Evolutionary conservation across 2,329 filamentous ascomycete genomes (phyloP), one percentile per base, ranked within the genome.

Genomic region (Ophiostoma sp.): DNA sequence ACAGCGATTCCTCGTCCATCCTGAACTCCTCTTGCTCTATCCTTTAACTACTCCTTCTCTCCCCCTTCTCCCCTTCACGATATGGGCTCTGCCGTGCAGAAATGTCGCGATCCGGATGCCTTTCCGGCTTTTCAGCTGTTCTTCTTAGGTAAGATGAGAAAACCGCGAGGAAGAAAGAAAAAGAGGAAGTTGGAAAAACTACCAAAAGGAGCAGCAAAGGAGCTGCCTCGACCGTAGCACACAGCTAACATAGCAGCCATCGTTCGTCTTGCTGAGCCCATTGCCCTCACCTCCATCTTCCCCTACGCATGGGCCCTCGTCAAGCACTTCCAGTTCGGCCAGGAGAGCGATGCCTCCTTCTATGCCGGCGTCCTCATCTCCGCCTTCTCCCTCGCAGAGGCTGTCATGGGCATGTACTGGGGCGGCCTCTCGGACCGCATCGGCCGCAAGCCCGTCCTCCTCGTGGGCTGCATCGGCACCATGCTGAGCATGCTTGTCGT

Each of bases 211-310:
- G 27, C 27, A 27, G 27, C 27, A 27, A 27, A 27, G 27, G 27
- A 27, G 27, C 27, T 27, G 27, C 27, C 27, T 27, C 27, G 27
- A 27, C 27, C 27, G 27, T 27, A 27, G 27, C 27, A 27, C 27
- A 27, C 27, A 27, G 27, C 27, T 27, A 27, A 27, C 27, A 27
- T 27, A 1, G 27, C 74, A 96, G 93, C 92, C 77, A 92, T 97
- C 82, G 93, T 96, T 76, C 92, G 93, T 71, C 87, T 97, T 73
- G 91, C 93, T 67, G 93, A 97, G 78, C 93, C 93, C 36, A 94
- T 97, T 74, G 93, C 93, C 66, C 85, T 97, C 72, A 97, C 93
- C 1, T 95, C 91, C 75, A 95, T 97, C 78, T 96, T 94, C 74
- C 93, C 93, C 27, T 97, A 97, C 78, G 91, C 91, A 70, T 96